Evolutionary conservation across 2,329 filamentous ascomycete species (phyloP), one percentile per base, ranked within the genome.

Genomic region (Trichoderma sp.): DNA sequence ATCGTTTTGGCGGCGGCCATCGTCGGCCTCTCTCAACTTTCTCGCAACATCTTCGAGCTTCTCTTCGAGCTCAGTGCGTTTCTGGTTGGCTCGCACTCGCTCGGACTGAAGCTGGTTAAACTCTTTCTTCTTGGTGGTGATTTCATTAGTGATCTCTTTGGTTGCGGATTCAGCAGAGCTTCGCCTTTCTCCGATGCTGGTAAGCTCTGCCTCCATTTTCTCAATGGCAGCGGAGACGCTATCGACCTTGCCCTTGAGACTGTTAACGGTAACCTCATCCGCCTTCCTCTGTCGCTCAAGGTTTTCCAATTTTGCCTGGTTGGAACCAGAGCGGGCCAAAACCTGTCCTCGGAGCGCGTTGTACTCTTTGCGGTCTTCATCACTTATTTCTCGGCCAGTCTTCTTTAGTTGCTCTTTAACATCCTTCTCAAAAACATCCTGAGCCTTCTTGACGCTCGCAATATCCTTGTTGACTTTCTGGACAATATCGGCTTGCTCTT

Each of bases 281-380:
- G 93, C 96, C 80, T 95, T 97, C 71, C 93, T 86, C 77, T 97
- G 93, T 27, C 94, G 93, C 68, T 89, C 87, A n/a, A 97, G 87
- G 72, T 94, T 93, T 79, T 96, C 92, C 49, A 97, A 86, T 73
- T 93, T 92, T 72, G 91, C 87, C 76, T 96, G 92, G 74, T 97
- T 92, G 10, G 88, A 86, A 8, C 94, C 92, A 33, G 93, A 92
- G 72, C 91, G 92, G 73, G 92, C 90, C 79, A 92, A 93, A 70
- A 97, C 93, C 76, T 97, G 92, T 72, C 92, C 89, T 70, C 91
- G 91, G 58, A 99, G 88, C 55, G 86, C 87, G 76, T 94, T 93
- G 82, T 97, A 97, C 79, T 97, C 93, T 75, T 93, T 93, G 69
- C 95, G 88, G 79, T 99, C 96, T 16, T 88, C 87, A 69, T 94